Percentiles rank a stretch among this genome's conserved stretches.
Evolutionary conservation across 192 early-diverging fungal species (phyloP).

Genomic region (Rhizophlyctis rosea): DNA sequence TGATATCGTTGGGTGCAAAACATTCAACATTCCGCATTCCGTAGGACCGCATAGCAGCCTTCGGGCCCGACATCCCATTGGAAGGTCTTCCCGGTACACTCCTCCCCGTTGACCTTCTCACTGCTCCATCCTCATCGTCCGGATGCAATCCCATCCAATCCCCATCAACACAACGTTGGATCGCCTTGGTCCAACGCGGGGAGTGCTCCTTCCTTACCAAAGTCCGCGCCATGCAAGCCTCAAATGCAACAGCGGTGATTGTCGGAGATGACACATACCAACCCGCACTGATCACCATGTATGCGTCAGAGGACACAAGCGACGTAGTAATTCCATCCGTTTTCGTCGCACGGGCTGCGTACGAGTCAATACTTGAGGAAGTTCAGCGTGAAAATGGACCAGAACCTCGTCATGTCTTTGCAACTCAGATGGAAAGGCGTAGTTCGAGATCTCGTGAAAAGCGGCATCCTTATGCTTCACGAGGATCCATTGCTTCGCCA

Average conservation of each 20-base stretch:
- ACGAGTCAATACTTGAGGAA: constrained; percentile 54
- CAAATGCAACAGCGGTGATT: constrained; percentile 79
- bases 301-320: constrained; percentile 73
- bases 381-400: constrained; percentile 3
- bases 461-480: too few species aligned
- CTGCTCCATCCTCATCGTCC: constrained; percentile 56
- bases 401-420: background rate
- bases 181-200: constrained; percentile 86
- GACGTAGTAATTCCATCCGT: constrained; percentile 86
- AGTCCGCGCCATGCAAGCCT: constrained; percentile 83
- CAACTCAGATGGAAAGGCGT: background rate
- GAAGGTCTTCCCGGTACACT: constrained; percentile 70
- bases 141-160: constrained; percentile 28
- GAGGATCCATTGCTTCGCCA: too few species aligned
- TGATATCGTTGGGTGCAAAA: too few species aligned
- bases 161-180: constrained; percentile 48
- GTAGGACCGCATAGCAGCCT: constrained; percentile 74
- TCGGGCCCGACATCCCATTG: constrained; percentile 74
- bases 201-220: constrained; percentile 87
- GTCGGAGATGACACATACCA: constrained; percentile 74
- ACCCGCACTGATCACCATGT: constrained; percentile 79
- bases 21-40: background rate
- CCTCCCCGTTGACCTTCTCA: constrained; percentile 54
- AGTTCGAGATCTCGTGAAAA: background rate
- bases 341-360: constrained; percentile 74